Evolutionary conservation across 2,329 filamentous ascomycete species (phyloP).

Genomic region (Scolecobasidium constrictum): DNA sequence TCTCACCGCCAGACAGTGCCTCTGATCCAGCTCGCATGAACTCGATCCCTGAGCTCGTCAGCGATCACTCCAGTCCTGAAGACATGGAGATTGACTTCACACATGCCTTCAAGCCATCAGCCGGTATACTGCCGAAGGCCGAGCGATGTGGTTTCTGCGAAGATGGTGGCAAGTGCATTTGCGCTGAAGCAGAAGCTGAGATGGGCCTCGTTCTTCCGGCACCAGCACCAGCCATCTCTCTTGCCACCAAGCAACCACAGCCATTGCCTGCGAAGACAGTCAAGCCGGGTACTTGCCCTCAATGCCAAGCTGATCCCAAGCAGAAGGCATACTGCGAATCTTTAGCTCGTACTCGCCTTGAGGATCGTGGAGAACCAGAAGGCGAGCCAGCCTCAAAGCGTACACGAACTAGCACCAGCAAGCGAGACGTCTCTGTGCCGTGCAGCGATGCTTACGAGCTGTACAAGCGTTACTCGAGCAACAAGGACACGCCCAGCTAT

Average conservation of each 20-base stretch:
- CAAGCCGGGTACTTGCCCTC: constrained; percentile 9
- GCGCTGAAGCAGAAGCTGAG: constrained; percentile 2
- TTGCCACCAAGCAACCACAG: not conserved
- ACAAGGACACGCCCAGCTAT: constrained; percentile 1
- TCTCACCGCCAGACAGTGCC: constrained; percentile 4
- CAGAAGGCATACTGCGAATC: constrained; percentile 8
- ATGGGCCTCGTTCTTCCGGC: not conserved
- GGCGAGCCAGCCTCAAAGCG: constrained; percentile 4
- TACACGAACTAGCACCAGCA: not conserved
- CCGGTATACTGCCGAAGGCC: not conserved
- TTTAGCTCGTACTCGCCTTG: not conserved
- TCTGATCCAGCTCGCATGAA: not conserved
- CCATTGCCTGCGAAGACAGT: constrained; percentile 5
- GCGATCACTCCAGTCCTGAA: constrained; percentile 6
- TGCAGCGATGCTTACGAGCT: constrained; percentile 5
- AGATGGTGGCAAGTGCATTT: constrained; percentile 6
- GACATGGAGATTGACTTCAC: constrained; percentile 11
- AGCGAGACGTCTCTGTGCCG: not conserved
- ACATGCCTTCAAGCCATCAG: not conserved
- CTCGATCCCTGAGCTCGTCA: constrained; percentile 6
- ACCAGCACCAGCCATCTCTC: not conserved
- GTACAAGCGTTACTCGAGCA: constrained; percentile 4
- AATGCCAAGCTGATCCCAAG: constrained; percentile 10
- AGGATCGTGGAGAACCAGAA: not conserved
- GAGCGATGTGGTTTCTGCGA: constrained; percentile 3